Base-by-base conservation (phyloP, 352 stramenopile genomes). In the Phytophthora boehmeriae region DNA sequence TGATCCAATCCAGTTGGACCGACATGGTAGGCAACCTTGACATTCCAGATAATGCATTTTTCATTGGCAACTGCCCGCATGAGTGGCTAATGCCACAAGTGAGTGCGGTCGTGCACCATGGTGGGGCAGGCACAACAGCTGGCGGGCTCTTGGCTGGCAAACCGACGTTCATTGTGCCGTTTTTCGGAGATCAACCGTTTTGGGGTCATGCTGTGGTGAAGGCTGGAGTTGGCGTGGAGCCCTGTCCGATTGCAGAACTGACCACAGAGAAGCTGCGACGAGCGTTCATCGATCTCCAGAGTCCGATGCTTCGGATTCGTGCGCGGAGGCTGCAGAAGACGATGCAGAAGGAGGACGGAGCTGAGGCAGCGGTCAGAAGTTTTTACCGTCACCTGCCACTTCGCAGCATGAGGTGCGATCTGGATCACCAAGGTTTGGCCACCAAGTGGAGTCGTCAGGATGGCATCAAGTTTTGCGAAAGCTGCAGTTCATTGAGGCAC, bases 181-280 rank as follows among this genome's bases (percentile, higher is more conserved):
- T 98, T 56, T 98, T 98, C 67, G 91, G 89, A 17, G 94, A 98
- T 63, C 94, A 98, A 71, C 86, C 78, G 41, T 98, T 98, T 72
- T 98, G 94, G 94, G 92, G 89, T 8, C 79, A 87, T 20, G 90
- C 93, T 1, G 86, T 97, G 0, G 75, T 88, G 28, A 83, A 73
- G 2, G 76, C 83, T 8, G 90, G 88, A 13, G 90, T 96, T 3
- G 93, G 93, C 16, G 86, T 92, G 4, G 75, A 86, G 45, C 90
- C 92, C 1, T 93, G 90, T 50, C 83, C 88, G 19, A 89, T 97
- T 41, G 59, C 44, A 8, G 65, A 91, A n/a, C 54, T 98, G 16
- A 97, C 86, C 0, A 73, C 69, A 2, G 80, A 95, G 36, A 88
- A 83, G 32, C 68, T 98, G 10, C 57, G 64, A 5, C 58, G 71